phyloP scores from a whole-genome alignment of 257 asterid species.

The Orobanche coerulescens region DNA sequence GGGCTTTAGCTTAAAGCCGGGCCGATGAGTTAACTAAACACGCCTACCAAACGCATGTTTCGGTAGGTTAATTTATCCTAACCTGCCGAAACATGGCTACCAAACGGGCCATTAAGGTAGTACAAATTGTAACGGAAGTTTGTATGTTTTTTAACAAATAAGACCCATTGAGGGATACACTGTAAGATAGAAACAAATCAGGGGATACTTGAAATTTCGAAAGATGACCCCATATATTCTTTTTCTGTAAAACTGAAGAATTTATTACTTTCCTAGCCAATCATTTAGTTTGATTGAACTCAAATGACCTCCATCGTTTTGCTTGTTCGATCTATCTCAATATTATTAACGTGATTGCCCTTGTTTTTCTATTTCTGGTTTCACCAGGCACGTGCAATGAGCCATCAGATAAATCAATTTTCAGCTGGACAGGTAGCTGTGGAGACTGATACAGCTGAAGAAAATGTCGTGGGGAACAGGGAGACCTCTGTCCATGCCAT shows the following conservation, averaged over 20 bases:
- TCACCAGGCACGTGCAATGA: conserved; percentile 51
- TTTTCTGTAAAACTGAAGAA: no score
- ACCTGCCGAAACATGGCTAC: no score
- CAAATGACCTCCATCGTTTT: background rate
- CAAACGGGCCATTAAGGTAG: no score
- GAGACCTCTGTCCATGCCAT: conserved; percentile 21
- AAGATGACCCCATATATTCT: background rate
- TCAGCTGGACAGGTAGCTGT: conserved; percentile 30
- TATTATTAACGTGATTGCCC: background rate
- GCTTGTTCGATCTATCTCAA: background rate
- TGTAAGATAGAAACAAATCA: background rate
- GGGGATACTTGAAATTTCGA: background rate
- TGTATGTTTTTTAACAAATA: no score
- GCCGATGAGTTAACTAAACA: no score
- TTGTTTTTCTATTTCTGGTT: background rate
- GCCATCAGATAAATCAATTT: conserved; percentile 32
- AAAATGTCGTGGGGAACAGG: conserved; percentile 28
- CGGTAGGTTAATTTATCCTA: no score
- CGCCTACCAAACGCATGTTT: no score
- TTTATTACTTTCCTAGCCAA: background rate
- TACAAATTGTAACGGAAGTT: no score
- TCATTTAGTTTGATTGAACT: background rate
- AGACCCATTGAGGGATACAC: no score
- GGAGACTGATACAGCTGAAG: conserved; percentile 29
- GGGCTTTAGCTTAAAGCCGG: no score